These are phyloP conservation scores for Ceratopteris richardii DNA, from an alignment of 75 land plant species.

Conservation along the genomic window DNA sequence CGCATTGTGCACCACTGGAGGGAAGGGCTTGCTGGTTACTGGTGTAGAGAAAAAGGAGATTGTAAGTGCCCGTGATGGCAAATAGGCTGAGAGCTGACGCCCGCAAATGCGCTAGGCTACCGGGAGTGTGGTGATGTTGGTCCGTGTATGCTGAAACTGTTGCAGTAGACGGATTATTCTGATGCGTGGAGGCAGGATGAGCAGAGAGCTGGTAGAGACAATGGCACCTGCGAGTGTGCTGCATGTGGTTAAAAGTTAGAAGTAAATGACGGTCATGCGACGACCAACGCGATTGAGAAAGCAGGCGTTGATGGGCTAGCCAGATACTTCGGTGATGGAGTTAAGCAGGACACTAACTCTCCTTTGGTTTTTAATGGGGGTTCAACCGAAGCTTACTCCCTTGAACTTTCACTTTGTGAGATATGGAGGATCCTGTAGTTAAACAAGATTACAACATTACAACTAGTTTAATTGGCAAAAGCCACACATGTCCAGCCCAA, in stretches of 20 bases:
- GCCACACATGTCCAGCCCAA: too few species aligned
- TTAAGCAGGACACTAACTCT: slow-evolving; percentile 60
- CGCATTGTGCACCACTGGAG: slow-evolving; percentile 84
- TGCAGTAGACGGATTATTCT: too few species aligned
- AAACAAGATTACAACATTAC: too few species aligned
- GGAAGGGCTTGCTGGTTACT: slow-evolving; percentile 80
- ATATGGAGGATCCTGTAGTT: too few species aligned
- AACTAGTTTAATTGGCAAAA: too few species aligned
- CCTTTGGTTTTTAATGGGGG: slow-evolving; percentile 65
- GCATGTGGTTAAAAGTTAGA: slow-evolving; percentile 53
- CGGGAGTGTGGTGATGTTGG: too few species aligned
- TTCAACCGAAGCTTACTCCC: too few species aligned
- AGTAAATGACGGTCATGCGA: slow-evolving; percentile 39
- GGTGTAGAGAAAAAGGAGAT: slow-evolving; percentile 76
- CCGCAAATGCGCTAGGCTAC: too few species aligned
- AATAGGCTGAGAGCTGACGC: slow-evolving; percentile 48
- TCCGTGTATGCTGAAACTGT: too few species aligned
- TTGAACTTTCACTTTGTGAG: too few species aligned
- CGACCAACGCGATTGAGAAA: slow-evolving; percentile 52
- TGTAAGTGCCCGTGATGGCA: slow-evolving; percentile 83
- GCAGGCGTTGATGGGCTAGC: slow-evolving; percentile 52
- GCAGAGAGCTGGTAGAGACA: slow-evolving; percentile 7
- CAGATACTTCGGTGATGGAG: slow-evolving; percentile 63
- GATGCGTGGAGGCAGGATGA: too few species aligned
- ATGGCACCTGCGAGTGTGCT: slow-evolving; percentile 44